phyloP scores from a whole-genome alignment of 106 monocot species.

The Ottelia alismoides region DNA sequence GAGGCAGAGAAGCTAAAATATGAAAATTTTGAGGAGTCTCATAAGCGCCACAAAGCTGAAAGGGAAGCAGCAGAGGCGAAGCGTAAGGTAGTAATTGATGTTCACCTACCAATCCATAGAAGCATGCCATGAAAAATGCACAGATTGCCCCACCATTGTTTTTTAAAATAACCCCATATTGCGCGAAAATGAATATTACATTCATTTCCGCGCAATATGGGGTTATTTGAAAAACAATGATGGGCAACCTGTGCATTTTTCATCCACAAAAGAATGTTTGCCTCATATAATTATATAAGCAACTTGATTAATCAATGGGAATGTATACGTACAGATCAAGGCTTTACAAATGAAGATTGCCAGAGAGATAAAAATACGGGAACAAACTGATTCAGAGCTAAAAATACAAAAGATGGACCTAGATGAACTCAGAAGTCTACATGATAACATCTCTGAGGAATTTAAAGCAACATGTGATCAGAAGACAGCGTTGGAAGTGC shows the following conservation, averaged over 20 bases:
- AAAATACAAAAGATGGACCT: conserved; percentile 10
- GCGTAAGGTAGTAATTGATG: conserved; percentile 6
- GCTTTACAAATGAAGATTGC: conserved; percentile 15
- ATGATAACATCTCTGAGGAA: conserved; percentile 12
- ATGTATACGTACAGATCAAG: conserved; percentile 23
- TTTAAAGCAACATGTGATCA: conserved; percentile 17
- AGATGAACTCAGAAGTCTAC: conserved; percentile 17
- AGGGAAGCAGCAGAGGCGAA: conserved; percentile 8
- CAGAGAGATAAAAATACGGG: conserved; percentile 26
- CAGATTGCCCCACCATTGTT: too few relatives aligned
- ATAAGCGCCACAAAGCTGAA: conserved; percentile 19
- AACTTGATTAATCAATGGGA: conserved; percentile 13
- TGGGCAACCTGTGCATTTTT: too few relatives aligned
- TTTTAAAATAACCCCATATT: too few relatives aligned
- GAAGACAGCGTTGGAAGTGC: conserved; percentile 12
- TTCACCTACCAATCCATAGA: background rate
- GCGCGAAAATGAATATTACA: too few relatives aligned
- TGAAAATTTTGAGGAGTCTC: conserved; percentile 34
- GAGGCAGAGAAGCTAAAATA: conserved; percentile 18
- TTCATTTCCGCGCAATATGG: too few relatives aligned
- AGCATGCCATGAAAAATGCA: background rate
- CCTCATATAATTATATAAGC: background rate
- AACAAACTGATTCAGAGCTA: conserved; percentile 18
- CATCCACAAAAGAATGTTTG: too few relatives aligned
- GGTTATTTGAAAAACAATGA: too few relatives aligned